phyloP scores from a whole-genome alignment of 2,329 filamentous ascomycete genomes.

The Dothiorella sarmentorum region DNA sequence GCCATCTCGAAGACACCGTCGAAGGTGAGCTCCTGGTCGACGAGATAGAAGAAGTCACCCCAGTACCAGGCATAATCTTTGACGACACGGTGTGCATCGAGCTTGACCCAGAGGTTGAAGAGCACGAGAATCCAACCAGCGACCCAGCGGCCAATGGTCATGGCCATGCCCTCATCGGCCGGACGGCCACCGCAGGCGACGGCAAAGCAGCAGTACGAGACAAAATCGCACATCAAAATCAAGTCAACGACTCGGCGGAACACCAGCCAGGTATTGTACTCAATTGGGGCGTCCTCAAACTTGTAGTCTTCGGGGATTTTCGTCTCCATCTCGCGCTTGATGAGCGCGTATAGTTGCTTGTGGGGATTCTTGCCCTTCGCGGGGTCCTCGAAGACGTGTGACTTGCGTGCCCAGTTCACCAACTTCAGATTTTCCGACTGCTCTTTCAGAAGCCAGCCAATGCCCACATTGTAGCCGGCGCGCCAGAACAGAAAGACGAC shows the following conservation, averaged over 20 bases:
- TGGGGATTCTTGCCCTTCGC: conserved; percentile 76
- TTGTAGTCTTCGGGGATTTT: conserved; percentile 93
- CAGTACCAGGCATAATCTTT: conserved; percentile 99
- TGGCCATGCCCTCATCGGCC: conserved; percentile 63
- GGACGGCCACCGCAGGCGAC: conserved; percentile 80
- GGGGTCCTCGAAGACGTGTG: conserved; percentile 81
- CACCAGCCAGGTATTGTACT: conserved; percentile 98
- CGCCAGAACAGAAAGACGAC: conserved; percentile 88
- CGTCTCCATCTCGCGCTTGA: conserved; percentile 87
- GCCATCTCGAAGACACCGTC: conserved; percentile 99
- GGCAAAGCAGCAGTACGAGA: conserved; percentile 94
- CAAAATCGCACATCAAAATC: conserved; percentile 98
- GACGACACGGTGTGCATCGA: conserved; percentile 95
- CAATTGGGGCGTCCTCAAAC: conserved; percentile 87
- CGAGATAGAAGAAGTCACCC: conserved; percentile 98
- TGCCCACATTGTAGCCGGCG: conserved; percentile 87
- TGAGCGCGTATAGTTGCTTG: conserved; percentile 74
- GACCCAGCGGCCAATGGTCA: conserved; percentile 73
- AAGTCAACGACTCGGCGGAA: conserved; percentile 94
- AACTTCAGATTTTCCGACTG: conserved; percentile 88
- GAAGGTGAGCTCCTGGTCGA: conserved; percentile 96
- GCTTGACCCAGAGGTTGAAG: conserved; percentile 98
- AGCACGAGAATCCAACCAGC: conserved; percentile 74
- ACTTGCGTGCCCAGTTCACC: conserved; percentile 82
- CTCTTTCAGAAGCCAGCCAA: conserved; percentile 81